Percentiles rank a stretch among this genome's conserved stretches.
These are phyloP conservation scores for Huntiella savannae DNA, from an alignment of 2,329 filamentous ascomycete genomes.

Conservation along the genomic window DNA sequence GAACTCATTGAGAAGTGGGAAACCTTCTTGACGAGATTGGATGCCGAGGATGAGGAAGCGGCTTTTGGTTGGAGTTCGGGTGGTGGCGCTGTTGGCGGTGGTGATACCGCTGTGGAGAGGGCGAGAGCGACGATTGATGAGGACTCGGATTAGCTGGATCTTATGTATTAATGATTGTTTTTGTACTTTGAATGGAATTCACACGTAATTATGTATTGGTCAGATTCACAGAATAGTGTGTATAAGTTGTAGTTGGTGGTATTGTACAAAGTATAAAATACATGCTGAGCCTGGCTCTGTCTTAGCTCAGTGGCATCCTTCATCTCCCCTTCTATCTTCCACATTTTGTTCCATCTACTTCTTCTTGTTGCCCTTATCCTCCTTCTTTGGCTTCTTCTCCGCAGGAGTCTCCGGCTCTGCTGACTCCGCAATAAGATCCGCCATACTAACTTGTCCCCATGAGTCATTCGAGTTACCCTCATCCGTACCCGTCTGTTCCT, in stretches of 20 bases:
- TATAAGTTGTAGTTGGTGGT: not conserved
- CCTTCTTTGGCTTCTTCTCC: conserved; percentile 16
- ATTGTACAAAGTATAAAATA: conserved; percentile 2
- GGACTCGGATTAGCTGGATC: conserved; percentile 32
- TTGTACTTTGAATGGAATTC: not conserved
- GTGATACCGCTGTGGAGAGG: conserved; percentile 40
- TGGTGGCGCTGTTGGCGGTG: conserved; percentile 31
- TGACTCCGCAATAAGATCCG: conserved; percentile 33
- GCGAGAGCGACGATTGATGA: conserved; percentile 39
- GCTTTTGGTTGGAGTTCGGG: conserved; percentile 46
- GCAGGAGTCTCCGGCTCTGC: conserved; percentile 15
- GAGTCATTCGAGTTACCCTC: conserved; percentile 2
- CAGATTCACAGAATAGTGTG: not conserved
- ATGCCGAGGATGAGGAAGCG: conserved; percentile 72
- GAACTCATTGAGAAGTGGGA: conserved; percentile 93
- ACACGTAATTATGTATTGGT: too few relatives aligned
- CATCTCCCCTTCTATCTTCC: not conserved
- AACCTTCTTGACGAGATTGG: conserved; percentile 89
- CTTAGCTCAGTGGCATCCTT: not conserved
- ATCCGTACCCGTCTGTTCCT: conserved; percentile 16
- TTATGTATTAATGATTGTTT: conserved; percentile 1
- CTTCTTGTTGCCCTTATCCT: conserved; percentile 26
- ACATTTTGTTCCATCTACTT: conserved; percentile 12
- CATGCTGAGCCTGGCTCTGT: not conserved
- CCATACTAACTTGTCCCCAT: conserved; percentile 18